Evolutionary conservation across 805 yeast species (phyloP), one percentile per base, ranked within the genome.

Genomic region (Barnettozyma wickerhamii): DNA sequence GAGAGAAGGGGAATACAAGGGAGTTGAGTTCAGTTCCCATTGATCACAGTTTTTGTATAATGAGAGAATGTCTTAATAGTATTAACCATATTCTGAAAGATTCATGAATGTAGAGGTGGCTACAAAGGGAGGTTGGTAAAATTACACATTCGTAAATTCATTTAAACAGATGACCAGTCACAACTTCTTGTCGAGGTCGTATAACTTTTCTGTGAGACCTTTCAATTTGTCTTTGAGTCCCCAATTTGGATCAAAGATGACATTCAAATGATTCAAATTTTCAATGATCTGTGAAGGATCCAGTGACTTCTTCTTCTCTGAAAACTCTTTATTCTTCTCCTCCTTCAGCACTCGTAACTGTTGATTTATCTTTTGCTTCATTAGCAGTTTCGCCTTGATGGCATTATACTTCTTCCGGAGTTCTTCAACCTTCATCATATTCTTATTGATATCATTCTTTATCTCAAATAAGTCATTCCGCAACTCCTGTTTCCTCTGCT

Each of bases 391-490:
- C 15, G 33, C 42, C 47, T 46, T 50, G 7, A 59, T 39, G 19
- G 42, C 41, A 19, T 49, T 46, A 30, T 64, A 54, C 13, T 58
- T 53, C 9, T 50, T 37, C 30, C 47, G 51, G 38, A 46, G 40
- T 37, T 37, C 43, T 36, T 48, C 71, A 43, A 50, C 54, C 32
- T 38, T 50, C 30, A 40, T 52, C 51, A 43, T 46, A 24, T 56
- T 49, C 10, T 42, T 40, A 27, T 49, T 52, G 6, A 61, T 52
- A n/a, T 56, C 51, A 19, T 57, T 48, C 15, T 68, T 50, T 1
- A 54, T 42, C 7, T 58, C 46, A 40, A 57, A 59, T 4, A 69
- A 40, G 3, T 53, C 51, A 27, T 56, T 53, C 42, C 67, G 66
- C 13, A 53, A 50, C 10, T 37, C 36, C 37, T n/a, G n/a, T n/a